A percentile compares a stretch with the other conserved stretches of the same genome.
phyloP scores from a whole-genome alignment of 2,329 filamentous ascomycete genomes.

The Arachnopeziza araneosa region DNA sequence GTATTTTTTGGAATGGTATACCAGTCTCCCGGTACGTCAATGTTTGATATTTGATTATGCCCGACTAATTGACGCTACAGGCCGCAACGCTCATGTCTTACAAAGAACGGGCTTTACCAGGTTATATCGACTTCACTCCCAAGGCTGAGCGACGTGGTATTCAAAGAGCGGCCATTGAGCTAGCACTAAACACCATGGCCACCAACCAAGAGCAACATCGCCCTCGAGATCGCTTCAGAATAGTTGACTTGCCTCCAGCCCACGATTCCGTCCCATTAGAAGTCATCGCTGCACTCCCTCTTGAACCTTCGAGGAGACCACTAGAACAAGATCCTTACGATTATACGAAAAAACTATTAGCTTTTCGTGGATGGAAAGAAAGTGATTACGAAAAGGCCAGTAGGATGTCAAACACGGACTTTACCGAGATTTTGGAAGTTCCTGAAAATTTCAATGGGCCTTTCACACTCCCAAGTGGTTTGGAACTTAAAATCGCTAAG shows the following conservation, averaged over 20 bases:
- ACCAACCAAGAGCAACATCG: constrained; percentile 28
- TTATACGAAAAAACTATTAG: constrained; percentile 22
- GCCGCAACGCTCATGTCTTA: background rate
- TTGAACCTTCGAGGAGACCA: constrained; percentile 22
- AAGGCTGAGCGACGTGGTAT: constrained; percentile 27
- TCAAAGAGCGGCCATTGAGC: constrained; percentile 24
- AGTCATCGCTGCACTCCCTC: constrained; percentile 18
- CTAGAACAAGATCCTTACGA: constrained; percentile 22
- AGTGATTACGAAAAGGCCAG: constrained; percentile 14
- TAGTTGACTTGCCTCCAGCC: constrained; percentile 11
- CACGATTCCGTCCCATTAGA: constrained; percentile 13
- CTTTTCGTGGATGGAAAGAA: constrained; percentile 19
- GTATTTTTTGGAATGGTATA: constrained; percentile 4
- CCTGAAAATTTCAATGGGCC: constrained; percentile 24
- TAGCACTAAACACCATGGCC: constrained; percentile 23
- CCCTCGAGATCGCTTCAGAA: constrained; percentile 22
- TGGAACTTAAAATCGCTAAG: constrained; percentile 9
- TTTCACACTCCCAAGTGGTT: constrained; percentile 6
- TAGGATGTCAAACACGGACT: background rate
- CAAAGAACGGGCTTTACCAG: background rate
- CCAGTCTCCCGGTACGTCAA: constrained; percentile 1
- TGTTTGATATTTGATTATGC: too few relatives aligned
- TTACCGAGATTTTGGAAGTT: constrained; percentile 5
- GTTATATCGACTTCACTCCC: constrained; percentile 16
- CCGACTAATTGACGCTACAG: too few relatives aligned